Evolutionary conservation across 805 yeast genomes (phyloP).

Genomic region (Millerozyma miso): DNA sequence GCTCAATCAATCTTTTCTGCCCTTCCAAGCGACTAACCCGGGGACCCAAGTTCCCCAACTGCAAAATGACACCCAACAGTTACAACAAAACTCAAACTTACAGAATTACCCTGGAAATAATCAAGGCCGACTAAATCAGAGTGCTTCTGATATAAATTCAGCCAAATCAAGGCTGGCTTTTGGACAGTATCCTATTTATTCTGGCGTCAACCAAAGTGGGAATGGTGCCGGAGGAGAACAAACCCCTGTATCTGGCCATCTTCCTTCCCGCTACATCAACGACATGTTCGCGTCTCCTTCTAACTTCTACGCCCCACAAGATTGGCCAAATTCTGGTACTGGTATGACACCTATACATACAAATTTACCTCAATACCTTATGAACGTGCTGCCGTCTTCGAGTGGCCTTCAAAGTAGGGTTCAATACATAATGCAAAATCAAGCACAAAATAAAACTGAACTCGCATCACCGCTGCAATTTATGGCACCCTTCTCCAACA

Average conservation of each 20-base stretch:
- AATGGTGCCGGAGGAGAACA: slow-evolving; percentile 38
- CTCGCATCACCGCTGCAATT: slow-evolving; percentile 21
- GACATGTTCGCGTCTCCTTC: slow-evolving; percentile 81
- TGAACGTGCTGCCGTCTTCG: slow-evolving; percentile 25
- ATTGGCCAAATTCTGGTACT: slow-evolving; percentile 33
- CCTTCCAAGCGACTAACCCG: slow-evolving; percentile 10
- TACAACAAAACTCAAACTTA: slow-evolving; percentile 15
- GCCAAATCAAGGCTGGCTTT: neutral
- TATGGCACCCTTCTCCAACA: slow-evolving; percentile 31
- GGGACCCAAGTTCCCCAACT: slow-evolving; percentile 19
- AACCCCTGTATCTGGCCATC: slow-evolving; percentile 58
- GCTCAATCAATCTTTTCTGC: slow-evolving; percentile 16
- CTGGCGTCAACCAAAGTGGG: slow-evolving; percentile 19
- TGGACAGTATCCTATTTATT: slow-evolving; percentile 3
- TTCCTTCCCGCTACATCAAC: slow-evolving; percentile 67
- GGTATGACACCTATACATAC: slow-evolving; percentile 36
- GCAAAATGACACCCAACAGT: slow-evolving; percentile 16
- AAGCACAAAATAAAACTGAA: slow-evolving; percentile 1
- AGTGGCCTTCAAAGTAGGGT: slow-evolving; percentile 5
- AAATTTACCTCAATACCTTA: slow-evolving; percentile 34
- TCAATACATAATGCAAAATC: slow-evolving; percentile 1
- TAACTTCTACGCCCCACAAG: slow-evolving; percentile 59
- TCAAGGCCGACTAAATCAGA: neutral
- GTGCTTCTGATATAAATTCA: neutral
- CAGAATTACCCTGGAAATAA: neutral